These are phyloP conservation scores for Helicocarpus griseus DNA, from an alignment of 2,329 filamentous ascomycete genomes.

Conservation along the genomic window DNA sequence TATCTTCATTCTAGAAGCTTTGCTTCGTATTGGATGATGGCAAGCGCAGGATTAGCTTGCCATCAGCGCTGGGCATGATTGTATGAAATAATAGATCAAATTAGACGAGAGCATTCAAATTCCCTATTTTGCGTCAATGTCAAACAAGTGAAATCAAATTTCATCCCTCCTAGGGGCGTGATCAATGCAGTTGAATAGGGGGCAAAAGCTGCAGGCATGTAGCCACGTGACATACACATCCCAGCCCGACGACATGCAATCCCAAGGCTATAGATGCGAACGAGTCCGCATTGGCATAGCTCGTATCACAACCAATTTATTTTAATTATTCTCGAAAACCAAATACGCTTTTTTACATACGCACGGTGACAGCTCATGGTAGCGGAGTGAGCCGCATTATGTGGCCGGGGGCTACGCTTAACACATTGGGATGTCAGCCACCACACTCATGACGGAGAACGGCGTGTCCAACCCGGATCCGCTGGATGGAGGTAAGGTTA, in stretches of 20 bases:
- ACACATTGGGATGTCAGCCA: constrained; percentile 12
- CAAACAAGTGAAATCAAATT: no score
- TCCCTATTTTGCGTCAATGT: no score
- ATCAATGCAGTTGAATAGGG: no score
- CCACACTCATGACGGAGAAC: constrained; percentile 30
- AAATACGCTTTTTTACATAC: neutral
- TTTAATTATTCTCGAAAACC: neutral
- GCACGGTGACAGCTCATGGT: neutral
- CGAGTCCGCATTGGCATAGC: neutral
- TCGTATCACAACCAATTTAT: neutral
- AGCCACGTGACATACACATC: no score
- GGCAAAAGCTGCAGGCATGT: no score
- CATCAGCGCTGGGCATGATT: neutral
- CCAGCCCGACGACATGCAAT: no score
- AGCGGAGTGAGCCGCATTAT: constrained; percentile 1
- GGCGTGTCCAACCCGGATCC: constrained; percentile 28
- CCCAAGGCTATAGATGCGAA: no score
- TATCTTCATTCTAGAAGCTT: neutral
- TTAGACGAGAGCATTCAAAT: no score
- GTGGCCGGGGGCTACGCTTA: neutral
- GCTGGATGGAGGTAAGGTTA: constrained; percentile 35
- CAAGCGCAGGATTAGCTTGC: neutral
- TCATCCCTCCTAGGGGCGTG: no score
- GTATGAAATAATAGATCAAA: neutral
- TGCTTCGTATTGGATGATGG: neutral